Evolutionary conservation across 768 basidiomycete genomes (phyloP).

Genomic region (Dioszegia crocea): DNA sequence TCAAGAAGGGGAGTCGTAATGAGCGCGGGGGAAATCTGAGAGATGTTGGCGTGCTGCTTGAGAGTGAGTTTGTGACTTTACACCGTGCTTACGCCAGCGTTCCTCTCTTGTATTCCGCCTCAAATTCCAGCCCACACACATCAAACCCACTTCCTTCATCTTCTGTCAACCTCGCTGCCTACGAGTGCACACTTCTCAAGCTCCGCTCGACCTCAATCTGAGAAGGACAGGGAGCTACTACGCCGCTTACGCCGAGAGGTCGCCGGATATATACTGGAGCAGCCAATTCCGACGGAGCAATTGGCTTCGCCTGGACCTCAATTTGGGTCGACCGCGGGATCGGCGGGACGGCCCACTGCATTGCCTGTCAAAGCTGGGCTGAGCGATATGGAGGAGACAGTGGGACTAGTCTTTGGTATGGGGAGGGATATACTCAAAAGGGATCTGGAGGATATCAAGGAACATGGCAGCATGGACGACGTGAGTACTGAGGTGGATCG

Average conservation of each 20-base stretch:
- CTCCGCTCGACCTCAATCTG: conserved; percentile 23
- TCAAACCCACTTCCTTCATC: conserved; percentile 35
- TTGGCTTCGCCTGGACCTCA: not conserved
- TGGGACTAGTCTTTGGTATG: conserved; percentile 31
- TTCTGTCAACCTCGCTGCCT: conserved; percentile 32
- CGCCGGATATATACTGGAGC: conserved; percentile 29
- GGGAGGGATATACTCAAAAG: conserved; percentile 21
- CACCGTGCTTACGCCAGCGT: conserved; percentile 17
- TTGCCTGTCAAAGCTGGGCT: conserved; percentile 14
- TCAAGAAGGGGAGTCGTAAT: conserved; percentile 47
- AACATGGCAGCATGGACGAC: conserved; percentile 29
- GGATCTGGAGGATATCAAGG: conserved; percentile 35
- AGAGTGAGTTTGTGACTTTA: conserved; percentile 20
- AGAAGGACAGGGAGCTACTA: conserved; percentile 39
- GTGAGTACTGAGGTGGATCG: conserved; percentile 24
- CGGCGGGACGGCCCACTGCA: conserved; percentile 21
- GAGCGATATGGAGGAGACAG: conserved; percentile 24
- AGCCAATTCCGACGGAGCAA: not conserved
- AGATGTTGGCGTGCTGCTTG: conserved; percentile 41
- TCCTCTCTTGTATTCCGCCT: conserved; percentile 25
- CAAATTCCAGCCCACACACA: conserved; percentile 18
- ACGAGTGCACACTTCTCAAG: conserved; percentile 30
- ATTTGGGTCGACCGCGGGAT: not conserved
- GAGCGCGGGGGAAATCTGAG: conserved; percentile 42
- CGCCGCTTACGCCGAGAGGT: conserved; percentile 38